Evolutionary conservation across 371 early-diverging fungal species (phyloP).

Genomic region (Lichtheimia corymbifera): DNA sequence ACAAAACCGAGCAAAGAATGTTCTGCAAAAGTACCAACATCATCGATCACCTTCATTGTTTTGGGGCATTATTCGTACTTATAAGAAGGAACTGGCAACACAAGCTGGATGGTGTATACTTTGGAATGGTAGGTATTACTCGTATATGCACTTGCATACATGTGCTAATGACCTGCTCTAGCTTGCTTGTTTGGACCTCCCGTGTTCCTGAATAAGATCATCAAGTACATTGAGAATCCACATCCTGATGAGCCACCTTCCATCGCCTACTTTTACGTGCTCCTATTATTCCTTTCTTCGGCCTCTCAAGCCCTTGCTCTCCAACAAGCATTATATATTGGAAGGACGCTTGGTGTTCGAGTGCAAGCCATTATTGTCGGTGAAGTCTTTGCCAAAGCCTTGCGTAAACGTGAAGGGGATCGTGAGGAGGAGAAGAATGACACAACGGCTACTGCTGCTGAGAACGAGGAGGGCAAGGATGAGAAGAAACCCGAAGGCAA

Average conservation of each 20-base stretch:
- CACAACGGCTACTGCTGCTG: slow-evolving; percentile 11
- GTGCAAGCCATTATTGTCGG: slow-evolving; percentile 61
- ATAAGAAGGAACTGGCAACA: slow-evolving; percentile 29
- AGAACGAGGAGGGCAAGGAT: slow-evolving; percentile 20
- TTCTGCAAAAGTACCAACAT: slow-evolving; percentile 20
- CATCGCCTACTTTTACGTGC: slow-evolving; percentile 59
- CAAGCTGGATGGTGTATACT: slow-evolving; percentile 50
- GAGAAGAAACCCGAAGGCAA: slow-evolving; percentile 36
- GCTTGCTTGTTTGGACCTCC: slow-evolving; percentile 54
- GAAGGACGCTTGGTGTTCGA: slow-evolving; percentile 53
- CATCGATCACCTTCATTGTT: slow-evolving; percentile 1
- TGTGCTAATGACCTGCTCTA: not conserved
- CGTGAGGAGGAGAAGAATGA: slow-evolving; percentile 16
- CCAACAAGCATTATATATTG: slow-evolving; percentile 59
- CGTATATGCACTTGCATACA: not conserved
- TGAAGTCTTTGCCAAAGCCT: slow-evolving; percentile 59
- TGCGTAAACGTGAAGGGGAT: slow-evolving; percentile 39
- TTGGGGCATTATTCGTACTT: slow-evolving; percentile 28
- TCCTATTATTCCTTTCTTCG: slow-evolving; percentile 58
- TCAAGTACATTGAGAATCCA: slow-evolving; percentile 53
- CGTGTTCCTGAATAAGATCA: slow-evolving; percentile 55
- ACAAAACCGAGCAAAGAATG: slow-evolving; percentile 36
- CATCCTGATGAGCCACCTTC: slow-evolving; percentile 25
- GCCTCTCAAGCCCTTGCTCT: slow-evolving; percentile 45
- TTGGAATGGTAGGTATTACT: slow-evolving; percentile 30